Evolutionary conservation across 1,284 basidiomycete species (phyloP), one percentile per base, ranked within the genome.

Genomic region (Exsudoporus floridanus): DNA sequence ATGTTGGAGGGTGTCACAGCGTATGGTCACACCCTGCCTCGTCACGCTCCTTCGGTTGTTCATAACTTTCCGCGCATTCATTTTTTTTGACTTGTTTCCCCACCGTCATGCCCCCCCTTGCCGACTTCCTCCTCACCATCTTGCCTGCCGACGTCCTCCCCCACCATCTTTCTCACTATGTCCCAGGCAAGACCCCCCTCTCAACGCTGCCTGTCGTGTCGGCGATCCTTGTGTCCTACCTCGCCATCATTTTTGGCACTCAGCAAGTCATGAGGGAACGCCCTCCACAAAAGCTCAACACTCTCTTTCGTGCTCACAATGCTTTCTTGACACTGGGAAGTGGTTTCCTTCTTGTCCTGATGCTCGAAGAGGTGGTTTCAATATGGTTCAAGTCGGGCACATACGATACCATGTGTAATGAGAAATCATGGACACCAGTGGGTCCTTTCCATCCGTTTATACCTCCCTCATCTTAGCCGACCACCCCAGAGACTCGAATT

Each of bases 261-360:
- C 87, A 88, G 65, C 84, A 84, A 62, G 73, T 92, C 64, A 98
- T 98, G 94, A 90, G 83, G 73, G 78, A 81, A 70, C 81, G 80
- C 60, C 77, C 79, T 63, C 81, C 88, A 37, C 80, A 82, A 67
- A 91, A 90, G 76, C 86, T 97, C 66, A 94, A 89, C 65, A 73
- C 81, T 46, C 81, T 94, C 58, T 99, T 99, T 77, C 90, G 95
- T 77, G 70, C 90, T 46, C 96, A 99, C 77, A 99, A 99, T 71
- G 77, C 93, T 59, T 74, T 95, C 68, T 82, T 99, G 56, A 92
- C 90, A 58, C 67, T 78, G 34, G 94, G 94, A 33, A 95, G 92
- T 57, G 77, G 80, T 27, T 72, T 98, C 45, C 78, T 98, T 36
- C 84, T 99, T 40, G 76, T 77, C 14, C 79, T 97, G 41, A 96